Evolutionary conservation across 2,329 filamentous ascomycete species (phyloP), one percentile per base, ranked within the genome.

Genomic region (Rhynchosporium graminicola): DNA sequence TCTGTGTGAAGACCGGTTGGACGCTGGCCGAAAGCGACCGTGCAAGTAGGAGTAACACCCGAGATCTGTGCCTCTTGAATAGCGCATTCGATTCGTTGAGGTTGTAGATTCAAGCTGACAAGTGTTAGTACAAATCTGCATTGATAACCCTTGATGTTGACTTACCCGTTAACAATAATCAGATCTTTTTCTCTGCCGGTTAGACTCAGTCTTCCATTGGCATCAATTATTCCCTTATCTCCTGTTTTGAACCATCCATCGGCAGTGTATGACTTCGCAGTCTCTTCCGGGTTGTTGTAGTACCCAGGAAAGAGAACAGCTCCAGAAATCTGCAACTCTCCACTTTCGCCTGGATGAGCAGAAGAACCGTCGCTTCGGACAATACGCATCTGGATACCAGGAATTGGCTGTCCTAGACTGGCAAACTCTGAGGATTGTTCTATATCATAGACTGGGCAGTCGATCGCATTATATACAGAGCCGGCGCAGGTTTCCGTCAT

Each of bases 271-370:
- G 83, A 82, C 36, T 85, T 80, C 13, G 67, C 71, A 0, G 87
- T 90, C 1, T 83, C 85, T n/a, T 79, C 33, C 0, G 67, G 57
- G 42, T 79, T 75, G 29, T 75, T 73, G 61, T 74, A 73, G 59
- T 79, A 79, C 0, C 73, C 81, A 61, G 83, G 80, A 78, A 89
- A 89, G 8, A 90, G 77, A 50, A 86, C 84, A 0, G 80, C 80
- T 0, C 82, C 87, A 36, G 13, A 13, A 1, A 72, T 31, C 40
- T 70, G 51, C 0, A 73, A 59, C 5, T 68, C 54, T 9, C 70
- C 71, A 1, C 80, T 85, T 20, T 68, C 57, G 8, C 61, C 65
- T 3, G 36, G 20, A 20, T 58, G 36, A 8, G 63, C 60, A 10
- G 60, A 46, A n/a, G 38, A 57, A 15, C 66, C 5, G 31, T 68